Conservation (phyloP, 139 green algal genomes). For the Chlorella sp. region DNA sequence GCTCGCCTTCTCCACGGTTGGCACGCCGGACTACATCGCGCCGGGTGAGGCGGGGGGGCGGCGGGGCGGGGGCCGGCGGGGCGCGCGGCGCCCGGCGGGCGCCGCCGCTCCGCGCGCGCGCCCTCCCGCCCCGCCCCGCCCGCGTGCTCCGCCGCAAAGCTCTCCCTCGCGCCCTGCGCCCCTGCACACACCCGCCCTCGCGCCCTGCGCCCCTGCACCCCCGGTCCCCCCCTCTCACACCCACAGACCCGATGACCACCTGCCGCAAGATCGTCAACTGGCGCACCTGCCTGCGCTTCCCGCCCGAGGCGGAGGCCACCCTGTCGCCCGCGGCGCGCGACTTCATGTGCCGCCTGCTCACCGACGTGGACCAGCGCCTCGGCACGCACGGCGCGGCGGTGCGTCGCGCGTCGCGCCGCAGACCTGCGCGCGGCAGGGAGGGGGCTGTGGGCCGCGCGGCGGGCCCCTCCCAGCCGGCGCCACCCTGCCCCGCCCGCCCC, state of each 20-base stretch:
- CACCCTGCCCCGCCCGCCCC: not conserved
- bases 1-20: slow-evolving; percentile 92
- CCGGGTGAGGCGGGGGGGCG: slow-evolving; percentile 2
- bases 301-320: slow-evolving; percentile 66
- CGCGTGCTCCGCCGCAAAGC: not conserved
- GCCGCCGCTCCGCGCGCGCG: not conserved
- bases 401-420: not conserved
- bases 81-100: not conserved
- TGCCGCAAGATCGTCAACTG: slow-evolving; percentile 97
- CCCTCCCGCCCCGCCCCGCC: not conserved
- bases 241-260: slow-evolving; percentile 92
- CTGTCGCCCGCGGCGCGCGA: slow-evolving; percentile 57
- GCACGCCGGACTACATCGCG: slow-evolving; percentile 97
- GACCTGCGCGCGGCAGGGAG: not conserved
- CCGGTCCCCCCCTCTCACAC: too few relatives aligned
- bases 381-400: slow-evolving; percentile 62
- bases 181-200: too few relatives aligned
- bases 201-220: too few relatives aligned
- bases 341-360: slow-evolving; percentile 92
- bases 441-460: not conserved
- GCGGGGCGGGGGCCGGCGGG: not conserved
- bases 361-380: slow-evolving; percentile 93
- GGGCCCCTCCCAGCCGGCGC: too few relatives aligned
- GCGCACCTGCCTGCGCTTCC: slow-evolving; percentile 89
- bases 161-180: too few relatives aligned